Conservation (phyloP, 2,329 filamentous ascomycete genomes). For the Penicillium sp. region DNA sequence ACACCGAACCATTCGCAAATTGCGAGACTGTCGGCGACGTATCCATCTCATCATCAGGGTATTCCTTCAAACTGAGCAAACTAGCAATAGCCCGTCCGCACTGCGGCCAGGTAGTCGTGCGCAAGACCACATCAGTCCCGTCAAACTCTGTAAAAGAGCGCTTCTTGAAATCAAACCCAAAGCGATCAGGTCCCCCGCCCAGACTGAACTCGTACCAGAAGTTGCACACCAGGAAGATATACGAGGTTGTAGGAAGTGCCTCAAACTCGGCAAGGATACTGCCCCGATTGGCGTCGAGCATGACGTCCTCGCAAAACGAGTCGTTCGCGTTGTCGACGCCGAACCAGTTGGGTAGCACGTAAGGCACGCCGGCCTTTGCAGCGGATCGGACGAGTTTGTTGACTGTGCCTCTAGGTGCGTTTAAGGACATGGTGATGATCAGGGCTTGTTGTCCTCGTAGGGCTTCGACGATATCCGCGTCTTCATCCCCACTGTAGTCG, state of each 20-base stretch:
- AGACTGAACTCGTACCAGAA: slow-evolving; percentile 12
- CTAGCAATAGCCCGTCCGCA: background rate
- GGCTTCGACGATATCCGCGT: slow-evolving; percentile 1
- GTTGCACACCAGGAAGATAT: slow-evolving; percentile 6
- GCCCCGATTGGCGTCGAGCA: background rate
- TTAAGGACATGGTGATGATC: slow-evolving; percentile 7
- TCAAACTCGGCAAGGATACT: background rate
- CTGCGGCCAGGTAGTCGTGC: background rate
- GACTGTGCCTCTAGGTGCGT: slow-evolving; percentile 1
- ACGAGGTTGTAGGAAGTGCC: background rate
- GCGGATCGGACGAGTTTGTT: slow-evolving; percentile 6
- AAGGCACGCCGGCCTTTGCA: background rate
- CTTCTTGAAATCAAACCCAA: slow-evolving; percentile 6
- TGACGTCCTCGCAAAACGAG: background rate
- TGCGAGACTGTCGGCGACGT: background rate
- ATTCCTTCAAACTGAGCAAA: background rate
- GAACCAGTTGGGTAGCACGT: background rate
- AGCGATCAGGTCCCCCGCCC: slow-evolving; percentile 1
- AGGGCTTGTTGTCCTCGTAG: slow-evolving; percentile 7
- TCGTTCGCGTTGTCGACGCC: background rate
- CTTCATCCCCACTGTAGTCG: slow-evolving; percentile 6
- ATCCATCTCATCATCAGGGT: background rate
- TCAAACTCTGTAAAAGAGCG: background rate
- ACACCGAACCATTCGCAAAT: background rate
- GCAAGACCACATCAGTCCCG: background rate